Evolutionary conservation across 306 rosid genomes (phyloP), one percentile per base, ranked within the genome.

Genomic region (Malus domestica): DNA sequence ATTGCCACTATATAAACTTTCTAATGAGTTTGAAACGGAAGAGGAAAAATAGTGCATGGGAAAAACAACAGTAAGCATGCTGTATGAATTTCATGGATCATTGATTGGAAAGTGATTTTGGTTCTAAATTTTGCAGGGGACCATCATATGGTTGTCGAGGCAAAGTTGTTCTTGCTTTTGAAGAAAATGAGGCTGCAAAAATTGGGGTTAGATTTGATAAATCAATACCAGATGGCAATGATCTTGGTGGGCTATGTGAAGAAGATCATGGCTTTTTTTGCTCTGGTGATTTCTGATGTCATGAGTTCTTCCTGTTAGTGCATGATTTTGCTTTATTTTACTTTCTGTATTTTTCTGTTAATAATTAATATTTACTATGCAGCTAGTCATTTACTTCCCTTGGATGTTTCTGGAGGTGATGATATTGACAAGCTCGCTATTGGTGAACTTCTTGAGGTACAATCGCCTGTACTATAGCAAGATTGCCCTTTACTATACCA

Each of bases 181-280:
- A 93, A 87, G 96, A 90, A 66, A 95, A 95, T 49, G 88, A 86
- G 49, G 85, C 86, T 62, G 89, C 99, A 19, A 96, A 96, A 89
- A 85, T 96, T 85, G 99, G 99, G 66, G 99, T 96, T 85, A 81
- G 98, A 82, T 96, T 96, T 86, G 99, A 96, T 67, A 90, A 93
- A 81, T 83, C 97, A 61, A 89, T 96, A 83, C 96, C 87, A 46
- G 98, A 92, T 86, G 99, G 99, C 49, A 96, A 89, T 79, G 89
- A 96, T 86, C 97, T 96, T 60, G 99, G 99, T 60, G 99, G 99
- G 58, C 88, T 77, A 75, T 96, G 99, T 55, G 98, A 96, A 83
- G 89, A 84, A 38, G 96, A 87, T 78, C 98, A 70, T 72, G 99
- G 99, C 9, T 96, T 92, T 89, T 96, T 96, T 76, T 96, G 98